Conservation (phyloP, 495 filamentous ascomycete species). For the Rusavskia elegans region DNA sequence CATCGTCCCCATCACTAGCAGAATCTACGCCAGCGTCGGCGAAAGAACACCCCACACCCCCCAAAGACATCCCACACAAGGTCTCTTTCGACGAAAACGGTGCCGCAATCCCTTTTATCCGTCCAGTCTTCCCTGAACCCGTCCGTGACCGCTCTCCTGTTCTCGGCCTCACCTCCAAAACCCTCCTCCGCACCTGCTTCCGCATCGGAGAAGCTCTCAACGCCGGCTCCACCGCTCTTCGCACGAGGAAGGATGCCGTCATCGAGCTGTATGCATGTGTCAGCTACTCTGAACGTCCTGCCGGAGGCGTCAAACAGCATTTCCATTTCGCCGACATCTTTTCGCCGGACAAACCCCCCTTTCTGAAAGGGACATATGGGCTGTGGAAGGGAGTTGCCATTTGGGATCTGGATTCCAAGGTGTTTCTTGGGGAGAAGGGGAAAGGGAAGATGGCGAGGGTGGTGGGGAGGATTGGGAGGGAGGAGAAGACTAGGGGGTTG, state of each 20-base stretch:
- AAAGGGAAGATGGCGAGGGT: slow-evolving; percentile 12
- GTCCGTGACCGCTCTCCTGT: slow-evolving; percentile 11
- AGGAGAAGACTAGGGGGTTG: neutral
- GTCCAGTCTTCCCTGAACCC: slow-evolving; percentile 7
- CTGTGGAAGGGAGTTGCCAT: slow-evolving; percentile 13
- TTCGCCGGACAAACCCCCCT: slow-evolving; percentile 12
- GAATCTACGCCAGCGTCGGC: neutral
- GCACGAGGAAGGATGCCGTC: slow-evolving; percentile 4
- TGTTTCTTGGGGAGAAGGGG: slow-evolving; percentile 9
- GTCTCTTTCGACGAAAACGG: slow-evolving; percentile 2
- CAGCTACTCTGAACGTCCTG: slow-evolving; percentile 3
- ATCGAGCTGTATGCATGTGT: slow-evolving; percentile 15
- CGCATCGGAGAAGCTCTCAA: slow-evolving; percentile 16
- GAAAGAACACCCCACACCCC: neutral
- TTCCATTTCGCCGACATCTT: slow-evolving; percentile 16
- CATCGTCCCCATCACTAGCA: neutral
- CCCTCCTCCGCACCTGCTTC: slow-evolving; percentile 12
- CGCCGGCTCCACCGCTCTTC: slow-evolving; percentile 7
- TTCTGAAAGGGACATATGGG: slow-evolving; percentile 9
- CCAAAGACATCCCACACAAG: neutral
- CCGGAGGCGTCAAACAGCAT: slow-evolving; percentile 9
- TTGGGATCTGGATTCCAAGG: slow-evolving; percentile 12
- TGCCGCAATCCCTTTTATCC: slow-evolving; percentile 8
- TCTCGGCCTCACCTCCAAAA: slow-evolving; percentile 5
- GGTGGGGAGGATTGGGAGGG: slow-evolving; percentile 9